Evolutionary conservation across 75 land plant species (phyloP).

Genomic region (Pinus albicaulis): DNA sequence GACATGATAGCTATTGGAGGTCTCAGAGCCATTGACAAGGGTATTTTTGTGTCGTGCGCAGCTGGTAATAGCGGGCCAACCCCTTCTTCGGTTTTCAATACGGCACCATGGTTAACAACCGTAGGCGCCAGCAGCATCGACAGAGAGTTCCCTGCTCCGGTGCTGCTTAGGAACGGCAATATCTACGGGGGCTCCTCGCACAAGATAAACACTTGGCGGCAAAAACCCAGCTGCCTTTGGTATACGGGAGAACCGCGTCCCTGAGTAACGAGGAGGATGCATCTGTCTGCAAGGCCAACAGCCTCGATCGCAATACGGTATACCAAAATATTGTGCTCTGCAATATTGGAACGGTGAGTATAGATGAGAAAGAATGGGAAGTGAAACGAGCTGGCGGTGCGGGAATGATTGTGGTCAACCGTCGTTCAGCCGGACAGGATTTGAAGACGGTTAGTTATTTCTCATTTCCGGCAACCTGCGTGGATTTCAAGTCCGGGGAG

Average conservation of each 20-base stretch:
- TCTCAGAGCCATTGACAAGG: slow-evolving; percentile 39
- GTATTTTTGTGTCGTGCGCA: slow-evolving; percentile 28
- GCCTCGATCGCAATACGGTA: slow-evolving; percentile 14
- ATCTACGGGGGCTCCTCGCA: background rate
- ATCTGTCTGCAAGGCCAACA: background rate
- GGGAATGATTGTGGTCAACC: slow-evolving; percentile 33
- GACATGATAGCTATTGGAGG: slow-evolving; percentile 29
- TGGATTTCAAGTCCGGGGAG: too few relatives aligned
- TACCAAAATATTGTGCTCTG: slow-evolving; percentile 36
- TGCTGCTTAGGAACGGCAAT: slow-evolving; percentile 18
- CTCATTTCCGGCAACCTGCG: too few relatives aligned
- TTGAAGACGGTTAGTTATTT: too few relatives aligned
- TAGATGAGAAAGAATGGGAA: background rate
- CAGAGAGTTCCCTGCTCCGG: slow-evolving; percentile 15
- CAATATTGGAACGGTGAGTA: background rate
- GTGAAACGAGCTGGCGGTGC: slow-evolving; percentile 36
- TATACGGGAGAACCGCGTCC: background rate
- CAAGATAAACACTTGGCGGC: background rate
- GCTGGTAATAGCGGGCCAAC: slow-evolving; percentile 35
- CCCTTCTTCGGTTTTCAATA: slow-evolving; percentile 5
- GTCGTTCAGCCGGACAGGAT: too few relatives aligned
- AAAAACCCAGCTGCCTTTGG: background rate
- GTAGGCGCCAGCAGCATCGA: slow-evolving; percentile 37
- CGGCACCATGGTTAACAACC: slow-evolving; percentile 32
- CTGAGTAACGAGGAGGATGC: too few relatives aligned